Evolutionary conservation across 371 early-diverging fungal genomes (phyloP).

Genomic region (Rhizopus arrhizus): DNA sequence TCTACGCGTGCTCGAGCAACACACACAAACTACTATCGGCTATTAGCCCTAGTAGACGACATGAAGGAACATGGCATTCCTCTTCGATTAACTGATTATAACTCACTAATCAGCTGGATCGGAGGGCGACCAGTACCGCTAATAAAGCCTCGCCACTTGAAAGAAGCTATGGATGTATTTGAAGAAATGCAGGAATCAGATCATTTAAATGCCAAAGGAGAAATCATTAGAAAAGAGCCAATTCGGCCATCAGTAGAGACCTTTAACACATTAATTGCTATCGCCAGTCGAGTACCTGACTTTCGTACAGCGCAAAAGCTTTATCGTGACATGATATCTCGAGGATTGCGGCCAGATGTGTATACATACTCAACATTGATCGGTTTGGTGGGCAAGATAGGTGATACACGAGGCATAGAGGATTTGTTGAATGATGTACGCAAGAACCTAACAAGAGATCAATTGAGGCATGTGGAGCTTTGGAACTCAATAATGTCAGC

Average conservation of each 20-base stretch:
- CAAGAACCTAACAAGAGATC: slow-evolving; percentile 8
- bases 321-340: slow-evolving; percentile 51
- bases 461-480: slow-evolving; percentile 23
- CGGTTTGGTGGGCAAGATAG: slow-evolving; percentile 37
- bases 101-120: slow-evolving; percentile 45
- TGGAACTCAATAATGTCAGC: slow-evolving; percentile 48
- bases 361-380: slow-evolving; percentile 48
- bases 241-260: slow-evolving; percentile 32
- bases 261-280: slow-evolving; percentile 46
- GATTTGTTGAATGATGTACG: slow-evolving; percentile 31
- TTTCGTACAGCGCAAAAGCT: slow-evolving; percentile 47
- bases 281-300: slow-evolving; percentile 45
- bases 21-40: slow-evolving; percentile 41
- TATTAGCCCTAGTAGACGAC: slow-evolving; percentile 44
- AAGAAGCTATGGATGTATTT: slow-evolving; percentile 42
- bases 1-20: slow-evolving; percentile 32
- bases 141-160: slow-evolving; percentile 35
- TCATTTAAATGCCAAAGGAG: slow-evolving; percentile 5
- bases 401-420: slow-evolving; percentile 42
- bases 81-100: slow-evolving; percentile 41
- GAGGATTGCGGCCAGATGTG: slow-evolving; percentile 35
- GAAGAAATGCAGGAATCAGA: slow-evolving; percentile 37
- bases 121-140: slow-evolving; percentile 42
- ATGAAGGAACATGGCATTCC: slow-evolving; percentile 34
- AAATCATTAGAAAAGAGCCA: slow-evolving; percentile 5